Evolutionary conservation across 331 rosid species (phyloP).

Genomic region (Stylosanthes scabra): DNA sequence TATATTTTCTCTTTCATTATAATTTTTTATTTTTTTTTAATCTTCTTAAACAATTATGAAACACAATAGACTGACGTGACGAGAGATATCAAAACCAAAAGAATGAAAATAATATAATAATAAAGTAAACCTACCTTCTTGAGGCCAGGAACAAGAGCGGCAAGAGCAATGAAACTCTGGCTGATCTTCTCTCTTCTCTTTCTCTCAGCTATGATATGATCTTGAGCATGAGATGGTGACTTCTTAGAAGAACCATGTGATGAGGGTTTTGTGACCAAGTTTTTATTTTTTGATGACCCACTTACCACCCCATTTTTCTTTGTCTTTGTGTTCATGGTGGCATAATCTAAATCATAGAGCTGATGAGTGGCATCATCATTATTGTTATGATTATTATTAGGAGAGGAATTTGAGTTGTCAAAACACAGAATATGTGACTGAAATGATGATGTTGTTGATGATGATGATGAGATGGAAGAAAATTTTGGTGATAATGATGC

Average conservation of each 20-base stretch:
- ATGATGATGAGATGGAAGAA: constrained; percentile 17
- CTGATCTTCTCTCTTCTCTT: constrained; percentile 78
- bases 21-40: too few species aligned
- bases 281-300: constrained; percentile 31
- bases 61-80: too few species aligned
- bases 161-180: constrained; percentile 74
- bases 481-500: constrained; percentile 29
- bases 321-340: constrained; percentile 21
- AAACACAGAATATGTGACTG: constrained; percentile 48
- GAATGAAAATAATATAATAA: too few species aligned
- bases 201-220: constrained; percentile 83
- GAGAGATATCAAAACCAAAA: too few species aligned
- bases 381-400: constrained; percentile 3
- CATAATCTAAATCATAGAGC: constrained; percentile 26
- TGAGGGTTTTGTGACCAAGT: constrained; percentile 41
- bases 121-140: constrained; percentile 63
- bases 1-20: too few species aligned
- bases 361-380: too few species aligned
- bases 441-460: too few species aligned
- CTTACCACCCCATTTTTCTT: background rate
- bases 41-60: too few species aligned
- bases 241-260: constrained; percentile 34
- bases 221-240: constrained; percentile 47
- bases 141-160: constrained; percentile 80
- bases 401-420: constrained; percentile 39